A percentile compares a stretch with the other conserved stretches of the same genome.
Conservation (phyloP, 2,329 filamentous ascomycete genomes). For the Dactylellina cionopaga region DNA sequence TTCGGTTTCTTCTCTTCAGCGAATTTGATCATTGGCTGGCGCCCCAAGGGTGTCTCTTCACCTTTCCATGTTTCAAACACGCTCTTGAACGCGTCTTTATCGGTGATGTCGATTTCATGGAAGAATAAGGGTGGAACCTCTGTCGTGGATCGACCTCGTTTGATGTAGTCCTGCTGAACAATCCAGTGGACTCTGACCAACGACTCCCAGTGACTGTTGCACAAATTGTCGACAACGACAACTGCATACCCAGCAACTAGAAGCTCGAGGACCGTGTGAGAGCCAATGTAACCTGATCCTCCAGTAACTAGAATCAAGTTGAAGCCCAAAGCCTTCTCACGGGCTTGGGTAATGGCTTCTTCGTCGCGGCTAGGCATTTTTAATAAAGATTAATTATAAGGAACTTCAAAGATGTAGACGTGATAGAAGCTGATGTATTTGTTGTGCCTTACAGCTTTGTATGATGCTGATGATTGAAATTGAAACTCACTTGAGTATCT, state of each 20-base stretch:
- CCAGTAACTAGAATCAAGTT: slow-evolving; percentile 65
- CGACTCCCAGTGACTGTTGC: slow-evolving; percentile 61
- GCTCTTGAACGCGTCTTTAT: slow-evolving; percentile 52
- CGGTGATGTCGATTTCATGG: slow-evolving; percentile 57
- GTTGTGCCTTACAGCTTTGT: not conserved
- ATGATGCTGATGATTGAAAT: not conserved
- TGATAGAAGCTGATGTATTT: not conserved
- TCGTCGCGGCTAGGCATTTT: slow-evolving; percentile 47
- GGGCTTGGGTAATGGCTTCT: slow-evolving; percentile 30
- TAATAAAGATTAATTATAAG: not conserved
- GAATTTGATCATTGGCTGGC: slow-evolving; percentile 35
- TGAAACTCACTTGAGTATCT: not conserved
- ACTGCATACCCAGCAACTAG: slow-evolving; percentile 68
- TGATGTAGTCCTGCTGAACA: slow-evolving; percentile 48
- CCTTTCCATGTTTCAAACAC: slow-evolving; percentile 55
- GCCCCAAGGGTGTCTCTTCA: not conserved
- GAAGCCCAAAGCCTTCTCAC: slow-evolving; percentile 27
- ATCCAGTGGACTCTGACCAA: slow-evolving; percentile 55
- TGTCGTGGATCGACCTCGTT: slow-evolving; percentile 38
- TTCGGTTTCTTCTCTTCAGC: slow-evolving; percentile 21
- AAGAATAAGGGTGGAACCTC: slow-evolving; percentile 55
- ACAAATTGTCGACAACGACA: slow-evolving; percentile 64
- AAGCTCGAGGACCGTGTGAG: slow-evolving; percentile 67
- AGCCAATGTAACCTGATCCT: slow-evolving; percentile 68
- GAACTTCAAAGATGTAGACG: not conserved